phyloP scores from a whole-genome alignment of 1,139 yeast species.

The Yamadazyma aaseri region DNA sequence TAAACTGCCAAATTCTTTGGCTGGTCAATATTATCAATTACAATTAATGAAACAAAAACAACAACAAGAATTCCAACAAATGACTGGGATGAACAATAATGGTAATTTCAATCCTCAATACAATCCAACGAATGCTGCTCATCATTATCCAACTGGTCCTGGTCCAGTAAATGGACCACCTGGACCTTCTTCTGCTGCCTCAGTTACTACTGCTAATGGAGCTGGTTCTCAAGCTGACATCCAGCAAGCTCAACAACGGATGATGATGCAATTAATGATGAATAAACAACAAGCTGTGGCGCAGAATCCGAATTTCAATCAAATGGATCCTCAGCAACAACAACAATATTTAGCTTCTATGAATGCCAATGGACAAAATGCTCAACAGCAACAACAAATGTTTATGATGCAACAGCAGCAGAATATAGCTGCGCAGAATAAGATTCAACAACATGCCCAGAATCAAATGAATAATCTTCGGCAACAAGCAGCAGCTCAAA shows the following conservation, averaged over 20 bases:
- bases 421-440: slow-evolving; percentile 21
- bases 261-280: slow-evolving; percentile 25
- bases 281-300: slow-evolving; percentile 20
- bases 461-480: slow-evolving; percentile 52
- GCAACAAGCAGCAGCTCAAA: slow-evolving; percentile 41
- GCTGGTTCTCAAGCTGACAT: slow-evolving; percentile 13
- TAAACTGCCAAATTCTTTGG: slow-evolving; percentile 53
- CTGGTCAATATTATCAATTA: slow-evolving; percentile 71
- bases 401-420: slow-evolving; percentile 22
- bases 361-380: slow-evolving; percentile 14
- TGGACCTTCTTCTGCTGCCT: not conserved
- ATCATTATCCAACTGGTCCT: slow-evolving; percentile 3
- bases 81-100: not conserved
- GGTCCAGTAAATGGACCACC: slow-evolving; percentile 3
- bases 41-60: slow-evolving; percentile 65
- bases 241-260: slow-evolving; percentile 29
- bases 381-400: slow-evolving; percentile 5
- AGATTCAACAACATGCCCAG: slow-evolving; percentile 51
- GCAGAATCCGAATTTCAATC: slow-evolving; percentile 20
- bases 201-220: slow-evolving; percentile 4
- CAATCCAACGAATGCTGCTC: slow-evolving; percentile 11
- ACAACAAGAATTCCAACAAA: slow-evolving; percentile 40
- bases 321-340: slow-evolving; percentile 25
- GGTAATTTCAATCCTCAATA: slow-evolving; percentile 10
- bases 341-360: slow-evolving; percentile 18